Percentiles rank a stretch among this genome's conserved stretches.
Evolutionary conservation across 768 basidiomycete species (phyloP).

Genomic region (Terana coerulea): DNA sequence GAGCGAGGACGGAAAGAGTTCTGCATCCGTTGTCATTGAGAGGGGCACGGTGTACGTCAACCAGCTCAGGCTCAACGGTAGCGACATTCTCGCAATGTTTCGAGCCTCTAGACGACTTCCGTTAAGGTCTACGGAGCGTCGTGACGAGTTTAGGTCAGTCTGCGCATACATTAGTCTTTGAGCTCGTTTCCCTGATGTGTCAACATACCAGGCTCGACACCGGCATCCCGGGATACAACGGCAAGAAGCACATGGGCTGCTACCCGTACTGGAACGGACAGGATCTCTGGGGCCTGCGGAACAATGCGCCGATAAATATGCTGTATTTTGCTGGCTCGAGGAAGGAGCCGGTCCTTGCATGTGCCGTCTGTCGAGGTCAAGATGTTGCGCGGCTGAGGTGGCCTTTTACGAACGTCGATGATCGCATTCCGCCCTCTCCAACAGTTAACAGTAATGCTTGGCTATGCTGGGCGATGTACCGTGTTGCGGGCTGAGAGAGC

Average conservation of each 20-base stretch:
- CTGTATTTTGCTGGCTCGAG: slow-evolving; percentile 5
- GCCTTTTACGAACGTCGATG: too few relatives aligned
- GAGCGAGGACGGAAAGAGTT: neutral
- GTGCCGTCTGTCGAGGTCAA: neutral
- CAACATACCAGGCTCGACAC: slow-evolving; percentile 22
- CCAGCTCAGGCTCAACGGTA: slow-evolving; percentile 14
- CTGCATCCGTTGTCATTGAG: neutral
- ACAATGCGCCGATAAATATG: slow-evolving; percentile 24
- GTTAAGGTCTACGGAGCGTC: slow-evolving; percentile 22
- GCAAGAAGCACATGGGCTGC: slow-evolving; percentile 27
- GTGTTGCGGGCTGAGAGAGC: too few relatives aligned
- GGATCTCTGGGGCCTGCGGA: slow-evolving; percentile 27
- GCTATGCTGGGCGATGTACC: too few relatives aligned
- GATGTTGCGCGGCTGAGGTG: neutral
- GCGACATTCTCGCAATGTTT: slow-evolving; percentile 20
- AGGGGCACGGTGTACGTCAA: slow-evolving; percentile 6
- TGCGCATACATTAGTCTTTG: too few relatives aligned
- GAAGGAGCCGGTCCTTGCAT: neutral
- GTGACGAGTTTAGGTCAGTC: slow-evolving; percentile 30
- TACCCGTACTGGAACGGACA: slow-evolving; percentile 28
- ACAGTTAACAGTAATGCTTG: too few relatives aligned
- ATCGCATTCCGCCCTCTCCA: too few relatives aligned
- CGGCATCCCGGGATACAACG: slow-evolving; percentile 26
- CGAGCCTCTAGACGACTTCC: slow-evolving; percentile 11
- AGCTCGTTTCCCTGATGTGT: neutral